Percentiles rank a stretch among this genome's conserved stretches.
Conservation (phyloP, 345 rosid species). For the Alliaria petiolata region DNA sequence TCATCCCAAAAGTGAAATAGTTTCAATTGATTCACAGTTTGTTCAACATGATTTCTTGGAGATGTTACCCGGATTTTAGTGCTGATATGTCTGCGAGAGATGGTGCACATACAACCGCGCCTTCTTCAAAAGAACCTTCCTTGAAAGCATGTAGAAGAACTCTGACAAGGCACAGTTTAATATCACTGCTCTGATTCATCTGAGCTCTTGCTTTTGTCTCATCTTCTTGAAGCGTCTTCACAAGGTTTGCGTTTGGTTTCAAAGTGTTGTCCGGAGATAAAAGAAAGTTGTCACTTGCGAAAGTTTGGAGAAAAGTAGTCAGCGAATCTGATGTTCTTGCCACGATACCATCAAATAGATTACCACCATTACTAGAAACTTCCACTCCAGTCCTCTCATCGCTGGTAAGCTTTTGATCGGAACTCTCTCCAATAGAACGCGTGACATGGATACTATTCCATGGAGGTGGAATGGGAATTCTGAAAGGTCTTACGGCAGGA, state of each 20-base stretch:
- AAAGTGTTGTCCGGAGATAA: slow-evolving; percentile 40
- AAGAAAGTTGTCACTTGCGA: slow-evolving; percentile 34
- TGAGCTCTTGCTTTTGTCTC: slow-evolving; percentile 27
- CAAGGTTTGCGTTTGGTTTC: slow-evolving; percentile 24
- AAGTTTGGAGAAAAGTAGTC: slow-evolving; percentile 38
- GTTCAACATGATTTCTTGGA: slow-evolving; percentile 5
- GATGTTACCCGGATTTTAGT: slow-evolving; percentile 56
- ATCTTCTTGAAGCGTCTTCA: slow-evolving; percentile 24
- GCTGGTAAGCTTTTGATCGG: slow-evolving; percentile 20
- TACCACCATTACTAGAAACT: slow-evolving; percentile 8
- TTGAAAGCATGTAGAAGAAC: slow-evolving; percentile 70
- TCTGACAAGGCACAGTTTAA: slow-evolving; percentile 64
- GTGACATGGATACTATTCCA: slow-evolving; percentile 55
- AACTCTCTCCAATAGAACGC: slow-evolving; percentile 13
- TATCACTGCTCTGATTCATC: slow-evolving; percentile 32
- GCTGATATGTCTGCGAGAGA: slow-evolving; percentile 43
- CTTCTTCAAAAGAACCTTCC: slow-evolving; percentile 78
- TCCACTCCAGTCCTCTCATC: slow-evolving; percentile 10
- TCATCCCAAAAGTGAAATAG: background rate
- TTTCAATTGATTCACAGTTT: background rate
- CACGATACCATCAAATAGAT: slow-evolving; percentile 43
- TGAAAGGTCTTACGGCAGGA: slow-evolving; percentile 52
- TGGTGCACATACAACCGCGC: slow-evolving; percentile 79
- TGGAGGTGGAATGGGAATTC: slow-evolving; percentile 65
- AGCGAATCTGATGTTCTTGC: slow-evolving; percentile 59